Conservation (phyloP, 1,139 yeast genomes). For the Blastobotrys ciferrii region DNA sequence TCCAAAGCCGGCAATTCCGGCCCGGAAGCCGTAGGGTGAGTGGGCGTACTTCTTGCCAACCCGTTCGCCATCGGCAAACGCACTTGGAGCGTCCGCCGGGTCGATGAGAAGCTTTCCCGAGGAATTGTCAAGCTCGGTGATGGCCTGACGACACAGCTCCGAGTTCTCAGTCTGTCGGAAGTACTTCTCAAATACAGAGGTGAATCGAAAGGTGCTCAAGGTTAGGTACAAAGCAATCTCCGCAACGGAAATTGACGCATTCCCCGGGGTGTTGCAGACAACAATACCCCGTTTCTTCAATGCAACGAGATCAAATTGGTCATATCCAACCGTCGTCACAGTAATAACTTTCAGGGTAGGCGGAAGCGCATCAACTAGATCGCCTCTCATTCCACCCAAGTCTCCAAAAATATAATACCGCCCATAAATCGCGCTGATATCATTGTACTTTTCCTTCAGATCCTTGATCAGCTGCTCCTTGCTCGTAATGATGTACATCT, state of each 20-base stretch:
- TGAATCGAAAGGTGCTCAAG: conserved; percentile 60
- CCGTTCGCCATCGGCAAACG: conserved; percentile 20
- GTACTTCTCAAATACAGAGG: conserved; percentile 48
- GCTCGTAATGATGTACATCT: conserved; percentile 12
- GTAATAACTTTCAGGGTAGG: conserved; percentile 52
- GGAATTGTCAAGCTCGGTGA: conserved; percentile 23
- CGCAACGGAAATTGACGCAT: conserved; percentile 72
- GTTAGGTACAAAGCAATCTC: conserved; percentile 65
- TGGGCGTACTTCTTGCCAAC: conserved; percentile 16
- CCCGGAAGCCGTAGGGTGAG: conserved; percentile 56
- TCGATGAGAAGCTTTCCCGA: conserved; percentile 25
- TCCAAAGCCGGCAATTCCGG: conserved; percentile 75
- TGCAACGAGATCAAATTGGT: conserved; percentile 51
- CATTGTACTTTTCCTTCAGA: conserved; percentile 29
- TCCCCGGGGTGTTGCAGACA: conserved; percentile 54
- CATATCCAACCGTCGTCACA: conserved; percentile 70
- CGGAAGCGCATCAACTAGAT: conserved; percentile 53
- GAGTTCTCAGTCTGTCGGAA: conserved; percentile 46
- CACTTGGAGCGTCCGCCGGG: conserved; percentile 36
- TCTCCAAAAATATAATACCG: conserved; percentile 21
- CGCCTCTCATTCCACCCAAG: conserved; percentile 26
- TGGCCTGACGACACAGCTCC: conserved; percentile 40
- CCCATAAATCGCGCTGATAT: conserved; percentile 33
- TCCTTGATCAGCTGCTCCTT: conserved; percentile 32
- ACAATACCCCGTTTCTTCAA: conserved; percentile 47